Evolutionary conservation across 345 rosid species (phyloP), one percentile per base, ranked within the genome.

Genomic region (Sisymbrium irio): DNA sequence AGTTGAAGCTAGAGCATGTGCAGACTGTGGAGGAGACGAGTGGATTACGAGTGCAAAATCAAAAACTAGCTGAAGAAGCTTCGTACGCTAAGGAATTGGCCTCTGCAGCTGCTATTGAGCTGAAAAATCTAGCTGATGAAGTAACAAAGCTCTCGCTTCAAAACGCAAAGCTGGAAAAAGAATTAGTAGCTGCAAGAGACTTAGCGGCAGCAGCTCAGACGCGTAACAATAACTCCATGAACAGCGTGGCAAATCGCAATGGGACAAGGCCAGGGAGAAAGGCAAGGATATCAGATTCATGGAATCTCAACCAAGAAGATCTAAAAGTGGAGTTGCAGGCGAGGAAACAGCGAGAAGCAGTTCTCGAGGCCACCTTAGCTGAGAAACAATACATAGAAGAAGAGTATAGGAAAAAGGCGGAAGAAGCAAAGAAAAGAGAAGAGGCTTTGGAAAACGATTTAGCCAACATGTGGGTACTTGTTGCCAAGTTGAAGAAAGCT

Each of bases 401-500:
- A 72, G 92, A 84, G 63, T 90, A 82, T 76, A 84, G 82, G 82
- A 92, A 84, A 83, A 90, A 79, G 66, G 82, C 67, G 17, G 99
- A 95, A 72, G 97, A 90, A 78, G 89, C 92, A 57, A 92, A 84
- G 89, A 87, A 65, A 77, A 87, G 91, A 82, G 97, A 95, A 78
- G 97, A 87, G 75, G 84, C 93, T 71, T 71, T 92, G 51, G 99
- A 95, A 84, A 95, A 87, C 75, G 99, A 95, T 78, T 77, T 92
- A 63, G 97, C 99, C 37, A 92, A 88, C 77, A 95, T 95, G 99
- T 92, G 99, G 97, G 96, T 92, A 33, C 96, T 95, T 78, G 99
- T 95, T 79, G 97, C 99, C 42, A 92, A 86, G 82, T 79, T 95
- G 68, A 95, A 95, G 87, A 95, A 87, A 80, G 91, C 85, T 0